phyloP scores from a whole-genome alignment of 2,329 filamentous ascomycete genomes.

The Fusarium tanahbumbuense region DNA sequence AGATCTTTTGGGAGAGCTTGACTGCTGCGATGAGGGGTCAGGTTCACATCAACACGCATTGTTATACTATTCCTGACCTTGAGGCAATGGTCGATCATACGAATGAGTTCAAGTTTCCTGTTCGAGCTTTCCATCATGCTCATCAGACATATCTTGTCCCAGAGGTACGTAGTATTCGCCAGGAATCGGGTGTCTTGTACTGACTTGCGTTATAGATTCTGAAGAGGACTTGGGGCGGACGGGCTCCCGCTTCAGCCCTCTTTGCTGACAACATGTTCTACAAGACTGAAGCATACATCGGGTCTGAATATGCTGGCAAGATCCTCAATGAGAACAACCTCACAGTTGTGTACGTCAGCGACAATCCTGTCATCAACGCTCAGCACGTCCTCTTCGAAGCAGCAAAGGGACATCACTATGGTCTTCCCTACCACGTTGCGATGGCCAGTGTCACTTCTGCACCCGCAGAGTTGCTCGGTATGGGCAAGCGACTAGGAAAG shows the following conservation, averaged over 20 bases:
- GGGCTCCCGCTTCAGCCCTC: constrained; percentile 67
- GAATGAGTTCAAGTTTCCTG: constrained; percentile 76
- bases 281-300: constrained; percentile 74
- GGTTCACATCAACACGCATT: constrained; percentile 77
- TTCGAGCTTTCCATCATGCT: constrained; percentile 77
- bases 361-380: constrained; percentile 76
- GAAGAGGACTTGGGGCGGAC: constrained; percentile 66
- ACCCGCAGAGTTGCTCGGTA: constrained; percentile 67
- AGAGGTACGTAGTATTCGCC: constrained; percentile 58
- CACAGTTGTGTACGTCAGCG: constrained; percentile 75
- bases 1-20: constrained; percentile 72
- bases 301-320: constrained; percentile 74
- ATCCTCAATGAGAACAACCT: constrained; percentile 73
- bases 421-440: constrained; percentile 70
- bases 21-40: constrained; percentile 73
- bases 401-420: constrained; percentile 69
- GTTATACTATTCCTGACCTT: constrained; percentile 76
- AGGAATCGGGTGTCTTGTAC: neutral
- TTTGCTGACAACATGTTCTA: constrained; percentile 81
- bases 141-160: constrained; percentile 75
- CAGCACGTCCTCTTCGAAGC: constrained; percentile 76
- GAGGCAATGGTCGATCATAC: constrained; percentile 77
- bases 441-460: constrained; percentile 68
- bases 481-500: constrained; percentile 69
- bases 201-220: constrained; percentile 56